phyloP scores from a whole-genome alignment of 352 stramenopile genomes.

The Pythium brassicae region DNA sequence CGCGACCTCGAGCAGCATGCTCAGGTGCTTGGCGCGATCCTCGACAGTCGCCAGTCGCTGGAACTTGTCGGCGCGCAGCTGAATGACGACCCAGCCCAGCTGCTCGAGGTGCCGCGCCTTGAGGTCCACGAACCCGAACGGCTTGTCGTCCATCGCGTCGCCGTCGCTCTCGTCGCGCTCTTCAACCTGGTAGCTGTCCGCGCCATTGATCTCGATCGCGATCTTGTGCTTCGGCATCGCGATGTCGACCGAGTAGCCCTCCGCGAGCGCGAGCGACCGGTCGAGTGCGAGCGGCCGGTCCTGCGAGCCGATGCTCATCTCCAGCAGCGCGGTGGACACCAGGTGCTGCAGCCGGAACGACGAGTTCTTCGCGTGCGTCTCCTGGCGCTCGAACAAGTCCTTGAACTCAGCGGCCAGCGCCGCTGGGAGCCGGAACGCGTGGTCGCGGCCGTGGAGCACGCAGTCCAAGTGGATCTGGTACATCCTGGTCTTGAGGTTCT shows the following conservation, averaged over 20 bases:
- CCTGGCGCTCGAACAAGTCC: constrained; percentile 33
- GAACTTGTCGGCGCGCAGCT: constrained; percentile 52
- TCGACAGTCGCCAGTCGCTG: constrained; percentile 41
- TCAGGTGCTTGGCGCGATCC: constrained; percentile 52
- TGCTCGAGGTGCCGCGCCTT: constrained; percentile 61
- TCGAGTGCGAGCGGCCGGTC: constrained; percentile 24
- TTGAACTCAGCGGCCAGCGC: constrained; percentile 33
- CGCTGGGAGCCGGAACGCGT: constrained; percentile 29
- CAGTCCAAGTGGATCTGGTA: constrained; percentile 72
- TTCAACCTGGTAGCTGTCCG: constrained; percentile 43
- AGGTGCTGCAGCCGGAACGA: constrained; percentile 59
- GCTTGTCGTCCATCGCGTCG: constrained; percentile 23
- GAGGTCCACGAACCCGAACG: constrained; percentile 51
- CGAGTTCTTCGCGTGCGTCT: constrained; percentile 47
- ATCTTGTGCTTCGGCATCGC: constrained; percentile 44
- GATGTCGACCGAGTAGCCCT: constrained; percentile 59
- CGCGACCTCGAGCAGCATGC: constrained; percentile 67
- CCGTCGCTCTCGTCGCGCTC: constrained; percentile 25
- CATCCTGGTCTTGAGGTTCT: constrained; percentile 40
- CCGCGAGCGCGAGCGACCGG: constrained; percentile 20
- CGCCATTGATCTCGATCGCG: constrained; percentile 60
- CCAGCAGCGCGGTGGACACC: constrained; percentile 47
- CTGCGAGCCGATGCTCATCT: constrained; percentile 39
- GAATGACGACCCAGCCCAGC: constrained; percentile 66
- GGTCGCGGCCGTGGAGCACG: constrained; percentile 21